Evolutionary conservation across 495 filamentous ascomycete genomes (phyloP), one percentile per base, ranked within the genome.

Genomic region (Ramalina peruviana): DNA sequence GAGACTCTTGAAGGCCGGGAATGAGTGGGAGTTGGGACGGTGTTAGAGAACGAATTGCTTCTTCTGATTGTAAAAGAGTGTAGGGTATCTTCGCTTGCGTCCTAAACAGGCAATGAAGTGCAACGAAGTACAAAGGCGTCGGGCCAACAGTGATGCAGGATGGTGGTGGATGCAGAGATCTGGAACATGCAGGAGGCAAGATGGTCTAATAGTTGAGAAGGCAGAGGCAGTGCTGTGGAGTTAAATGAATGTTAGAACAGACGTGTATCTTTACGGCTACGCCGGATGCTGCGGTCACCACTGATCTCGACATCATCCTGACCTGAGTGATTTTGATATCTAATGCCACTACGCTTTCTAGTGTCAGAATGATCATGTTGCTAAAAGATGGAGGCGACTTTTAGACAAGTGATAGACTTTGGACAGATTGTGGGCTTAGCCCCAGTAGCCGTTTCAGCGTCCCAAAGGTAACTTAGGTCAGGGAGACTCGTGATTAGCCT

Each of bases 271-370:
- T 45, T 36, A 26, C 36, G 33, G 50, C 50, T 59, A 54, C 50
- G 57, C 54, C 57, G 48, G 57, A 27, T 56, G 57, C 57, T 59
- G 57, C 57, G 57, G 57, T 48, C 53, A 26, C n/a, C 53, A 26
- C n/a, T 11, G 23, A 43, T 37, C 43, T 53, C 33, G 16, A 42
- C 40, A 45, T 49, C 54, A 56, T 56, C 54, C 54, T 53, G 44
- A 49, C 45, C 17, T 30, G 43, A 49, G 33, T 40, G 36, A 44
- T 49, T 42, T 26, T 52, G 50, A 52, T 51, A 55, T 33, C 7
- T 33, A 33, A 33, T 11, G 12, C 9, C 30, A 33, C 30, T 33
- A 33, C 9, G 7, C 30, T 7, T 33, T 11, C 30, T 33, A 33
- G 30, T 33, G 30, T 53, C 49, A 33, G 39, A 53, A 48, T 21